These are phyloP conservation scores for Metarhizium humberi DNA, from an alignment of 2,329 filamentous ascomycete genomes.

Conservation along the genomic window DNA sequence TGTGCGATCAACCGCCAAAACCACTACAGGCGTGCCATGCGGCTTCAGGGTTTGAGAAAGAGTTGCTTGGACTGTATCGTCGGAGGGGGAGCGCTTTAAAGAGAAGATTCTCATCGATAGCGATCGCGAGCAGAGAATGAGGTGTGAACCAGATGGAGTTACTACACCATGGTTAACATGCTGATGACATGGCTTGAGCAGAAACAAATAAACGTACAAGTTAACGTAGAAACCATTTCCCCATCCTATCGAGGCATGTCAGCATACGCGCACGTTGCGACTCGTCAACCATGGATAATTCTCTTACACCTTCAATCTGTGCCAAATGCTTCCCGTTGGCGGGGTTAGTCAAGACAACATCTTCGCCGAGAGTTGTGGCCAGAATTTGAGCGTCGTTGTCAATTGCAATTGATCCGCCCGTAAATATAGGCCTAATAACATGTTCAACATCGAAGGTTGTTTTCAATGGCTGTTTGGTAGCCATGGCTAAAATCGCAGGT, in stretches of 20 bases:
- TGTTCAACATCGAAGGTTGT: slow-evolving; percentile 82
- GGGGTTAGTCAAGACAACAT: slow-evolving; percentile 79
- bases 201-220: slow-evolving; percentile 32
- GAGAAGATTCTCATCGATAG: slow-evolving; percentile 88
- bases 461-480: slow-evolving; percentile 56
- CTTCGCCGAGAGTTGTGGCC: slow-evolving; percentile 83
- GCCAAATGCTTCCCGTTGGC: slow-evolving; percentile 74
- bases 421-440: slow-evolving; percentile 87
- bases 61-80: slow-evolving; percentile 51
- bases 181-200: no score
- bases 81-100: slow-evolving; percentile 50
- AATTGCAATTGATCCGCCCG: slow-evolving; percentile 78
- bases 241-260: slow-evolving; percentile 47
- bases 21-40: slow-evolving; percentile 81
- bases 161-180: slow-evolving; percentile 39
- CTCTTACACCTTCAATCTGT: slow-evolving; percentile 71
- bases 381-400: slow-evolving; percentile 74
- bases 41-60: slow-evolving; percentile 78
- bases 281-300: not conserved
- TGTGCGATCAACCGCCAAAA: slow-evolving; percentile 74
- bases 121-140: slow-evolving; percentile 90
- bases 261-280: not conserved
- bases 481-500: slow-evolving; percentile 30
- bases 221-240: slow-evolving; percentile 68
- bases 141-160: slow-evolving; percentile 77